A percentile compares a stretch with the other conserved stretches of the same genome.
Conservation (phyloP, 2,329 filamentous ascomycete species). For the Alternaria arborescens region DNA sequence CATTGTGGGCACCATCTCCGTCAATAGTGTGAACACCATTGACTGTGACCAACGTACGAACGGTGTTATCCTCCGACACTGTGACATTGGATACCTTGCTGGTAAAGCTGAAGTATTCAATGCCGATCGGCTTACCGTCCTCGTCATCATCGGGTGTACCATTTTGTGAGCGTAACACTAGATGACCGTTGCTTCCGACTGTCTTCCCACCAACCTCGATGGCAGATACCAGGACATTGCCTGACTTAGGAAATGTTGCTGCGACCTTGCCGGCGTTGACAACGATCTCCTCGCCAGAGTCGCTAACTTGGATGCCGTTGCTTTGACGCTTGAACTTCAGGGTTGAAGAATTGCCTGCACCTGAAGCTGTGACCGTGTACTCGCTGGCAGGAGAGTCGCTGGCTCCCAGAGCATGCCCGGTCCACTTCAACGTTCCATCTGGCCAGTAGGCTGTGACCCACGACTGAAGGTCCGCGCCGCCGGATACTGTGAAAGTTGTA, state of each 20-base stretch:
- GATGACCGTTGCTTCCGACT: conserved; percentile 49
- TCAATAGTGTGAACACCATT: conserved; percentile 48
- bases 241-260: conserved; percentile 46
- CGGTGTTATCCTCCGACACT: conserved; percentile 55
- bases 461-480: conserved; percentile 55
- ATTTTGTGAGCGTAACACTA: conserved; percentile 64
- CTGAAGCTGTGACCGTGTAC: conserved; percentile 55
- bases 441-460: conserved; percentile 69
- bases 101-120: conserved; percentile 58
- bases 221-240: conserved; percentile 39
- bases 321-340: conserved; percentile 23
- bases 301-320: conserved; percentile 32
- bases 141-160: conserved; percentile 54
- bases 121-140: conserved; percentile 44
- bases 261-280: conserved; percentile 47
- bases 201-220: conserved; percentile 53
- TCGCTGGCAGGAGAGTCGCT: conserved; percentile 52
- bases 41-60: conserved; percentile 60
- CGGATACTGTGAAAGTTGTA: conserved; percentile 46
- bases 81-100: conserved; percentile 63
- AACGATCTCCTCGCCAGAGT: conserved; percentile 33
- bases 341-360: conserved; percentile 26
- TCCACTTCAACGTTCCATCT: conserved; percentile 70
- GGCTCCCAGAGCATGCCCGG: conserved; percentile 63
- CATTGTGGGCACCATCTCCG: conserved; percentile 46